phyloP scores from a whole-genome alignment of 495 filamentous ascomycete genomes.

The Penicillium diatomitis region DNA sequence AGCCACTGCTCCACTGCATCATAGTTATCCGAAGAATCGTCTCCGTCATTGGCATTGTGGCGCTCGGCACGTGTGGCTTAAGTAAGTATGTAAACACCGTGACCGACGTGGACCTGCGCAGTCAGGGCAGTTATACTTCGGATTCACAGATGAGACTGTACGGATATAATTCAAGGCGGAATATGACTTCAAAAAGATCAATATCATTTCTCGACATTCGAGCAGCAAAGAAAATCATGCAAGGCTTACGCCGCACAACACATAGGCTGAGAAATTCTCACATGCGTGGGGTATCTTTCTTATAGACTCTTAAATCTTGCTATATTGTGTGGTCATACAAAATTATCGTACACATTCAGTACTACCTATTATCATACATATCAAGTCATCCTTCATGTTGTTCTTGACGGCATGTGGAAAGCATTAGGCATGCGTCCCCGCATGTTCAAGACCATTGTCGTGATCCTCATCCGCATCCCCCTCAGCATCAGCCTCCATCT shows the following conservation, averaged over 20 bases:
- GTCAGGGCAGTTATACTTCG: too few relatives aligned
- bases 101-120: too few relatives aligned
- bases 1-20: constrained; percentile 3
- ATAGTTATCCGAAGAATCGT: constrained; percentile 11
- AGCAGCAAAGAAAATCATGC: too few relatives aligned
- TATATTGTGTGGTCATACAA: neutral
- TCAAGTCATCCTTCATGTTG: neutral
- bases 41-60: constrained; percentile 22
- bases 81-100: neutral
- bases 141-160: too few relatives aligned
- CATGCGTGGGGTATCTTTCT: too few relatives aligned
- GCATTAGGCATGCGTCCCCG: neutral
- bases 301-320: neutral
- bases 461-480: neutral
- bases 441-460: neutral
- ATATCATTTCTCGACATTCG: too few relatives aligned
- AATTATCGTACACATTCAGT: too few relatives aligned
- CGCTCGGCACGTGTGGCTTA: constrained; percentile 12
- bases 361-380: too few relatives aligned
- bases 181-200: too few relatives aligned
- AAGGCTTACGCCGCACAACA: too few relatives aligned
- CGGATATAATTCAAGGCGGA: too few relatives aligned
- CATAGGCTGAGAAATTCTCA: too few relatives aligned
- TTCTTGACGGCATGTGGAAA: neutral
- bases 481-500: constrained; percentile 1